Conservation (phyloP, 352 stramenopile species). For the Pythium coloratum region DNA sequence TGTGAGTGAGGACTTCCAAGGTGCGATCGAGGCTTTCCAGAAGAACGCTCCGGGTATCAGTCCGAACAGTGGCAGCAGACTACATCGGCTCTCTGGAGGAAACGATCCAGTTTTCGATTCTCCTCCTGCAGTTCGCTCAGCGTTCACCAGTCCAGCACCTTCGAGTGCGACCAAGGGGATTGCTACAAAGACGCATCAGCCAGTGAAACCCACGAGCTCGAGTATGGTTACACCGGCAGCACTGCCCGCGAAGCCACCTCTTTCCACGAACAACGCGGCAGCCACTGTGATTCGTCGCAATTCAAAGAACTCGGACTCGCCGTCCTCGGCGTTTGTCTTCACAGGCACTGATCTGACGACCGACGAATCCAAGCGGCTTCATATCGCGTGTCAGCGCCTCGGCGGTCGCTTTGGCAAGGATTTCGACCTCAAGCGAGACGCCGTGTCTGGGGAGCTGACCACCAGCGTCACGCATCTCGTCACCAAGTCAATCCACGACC, state of each 20-base stretch:
- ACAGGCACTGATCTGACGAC: slow-evolving; percentile 59
- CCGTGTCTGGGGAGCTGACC: slow-evolving; percentile 34
- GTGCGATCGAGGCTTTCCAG: slow-evolving; percentile 49
- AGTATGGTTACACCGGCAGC: not conserved
- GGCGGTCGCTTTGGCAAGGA: slow-evolving; percentile 70
- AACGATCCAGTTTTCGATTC: slow-evolving; percentile 19
- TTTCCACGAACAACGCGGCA: not conserved
- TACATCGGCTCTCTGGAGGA: slow-evolving; percentile 24
- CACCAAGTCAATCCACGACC: slow-evolving; percentile 53
- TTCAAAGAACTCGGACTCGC: slow-evolving; percentile 3
- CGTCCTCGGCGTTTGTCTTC: slow-evolving; percentile 32
- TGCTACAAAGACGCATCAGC: not conserved
- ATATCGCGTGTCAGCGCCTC: slow-evolving; percentile 57
- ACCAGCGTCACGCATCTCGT: slow-evolving; percentile 79
- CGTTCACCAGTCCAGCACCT: not conserved
- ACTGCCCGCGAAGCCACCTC: not conserved
- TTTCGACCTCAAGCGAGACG: slow-evolving; percentile 68
- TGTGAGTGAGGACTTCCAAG: slow-evolving; percentile 51
- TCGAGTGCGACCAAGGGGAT: not conserved
- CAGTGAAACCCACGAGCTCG: not conserved
- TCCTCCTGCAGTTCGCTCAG: slow-evolving; percentile 5
- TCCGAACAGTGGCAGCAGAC: not conserved
- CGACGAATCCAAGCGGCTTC: slow-evolving; percentile 53
- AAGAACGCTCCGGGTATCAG: slow-evolving; percentile 1
- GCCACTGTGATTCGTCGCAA: not conserved